phyloP scores from a whole-genome alignment of 73 alveolate species.

The Blepharisma japonicum region DNA sequence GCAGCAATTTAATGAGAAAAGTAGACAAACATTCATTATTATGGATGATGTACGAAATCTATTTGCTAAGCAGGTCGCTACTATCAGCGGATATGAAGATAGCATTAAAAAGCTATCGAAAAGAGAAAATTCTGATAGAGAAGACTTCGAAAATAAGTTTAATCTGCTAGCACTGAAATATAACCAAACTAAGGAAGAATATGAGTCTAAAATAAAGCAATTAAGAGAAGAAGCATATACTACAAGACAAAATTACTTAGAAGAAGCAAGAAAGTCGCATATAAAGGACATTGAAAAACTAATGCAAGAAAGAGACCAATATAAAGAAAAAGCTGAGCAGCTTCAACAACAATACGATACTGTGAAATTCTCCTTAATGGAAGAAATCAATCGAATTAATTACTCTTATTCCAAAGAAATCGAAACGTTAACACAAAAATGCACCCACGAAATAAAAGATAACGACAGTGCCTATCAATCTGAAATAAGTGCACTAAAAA shows the following conservation, averaged over 20 bases:
- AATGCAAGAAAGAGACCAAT: conserved; percentile 8
- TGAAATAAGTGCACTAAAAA: not conserved
- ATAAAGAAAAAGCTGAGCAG: conserved; percentile 11
- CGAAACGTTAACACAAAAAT: not conserved
- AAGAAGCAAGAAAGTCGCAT: conserved; percentile 11
- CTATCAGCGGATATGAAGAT: too few species aligned
- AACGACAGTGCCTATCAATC: not conserved
- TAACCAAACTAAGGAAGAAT: not conserved
- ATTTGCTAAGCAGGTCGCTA: too few species aligned
- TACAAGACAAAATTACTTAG: not conserved
- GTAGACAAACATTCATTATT: too few species aligned
- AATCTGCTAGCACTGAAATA: too few species aligned
- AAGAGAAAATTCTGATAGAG: too few species aligned
- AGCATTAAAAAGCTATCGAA: too few species aligned
- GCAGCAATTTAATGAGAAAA: too few species aligned
- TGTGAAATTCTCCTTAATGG: not conserved
- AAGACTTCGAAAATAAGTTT: too few species aligned
- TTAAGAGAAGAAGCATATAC: not conserved
- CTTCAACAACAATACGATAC: not conserved
- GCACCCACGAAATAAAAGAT: not conserved
- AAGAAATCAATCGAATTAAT: not conserved
- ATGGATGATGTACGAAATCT: too few species aligned
- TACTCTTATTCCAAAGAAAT: not conserved
- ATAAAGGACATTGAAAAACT: conserved; percentile 6
- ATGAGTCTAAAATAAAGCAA: not conserved